Percentiles rank a stretch among this genome's conserved stretches.
Conservation (phyloP, 2,329 filamentous ascomycete species). For the Beauveria scarabaeidicola region DNA sequence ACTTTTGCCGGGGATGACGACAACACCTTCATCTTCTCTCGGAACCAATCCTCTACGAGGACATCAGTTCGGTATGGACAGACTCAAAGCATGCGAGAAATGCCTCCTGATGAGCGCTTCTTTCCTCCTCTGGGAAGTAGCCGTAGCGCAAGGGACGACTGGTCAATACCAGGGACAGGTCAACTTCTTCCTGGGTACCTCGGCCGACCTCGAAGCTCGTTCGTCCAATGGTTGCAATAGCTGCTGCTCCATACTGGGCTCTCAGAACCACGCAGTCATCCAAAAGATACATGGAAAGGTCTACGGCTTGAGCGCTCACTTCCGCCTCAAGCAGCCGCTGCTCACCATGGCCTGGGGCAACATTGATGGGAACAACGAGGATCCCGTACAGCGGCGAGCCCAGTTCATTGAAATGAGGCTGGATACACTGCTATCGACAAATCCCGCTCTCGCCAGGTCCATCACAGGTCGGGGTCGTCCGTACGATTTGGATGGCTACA, state of each 20-base stretch:
- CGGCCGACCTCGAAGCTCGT: conserved; percentile 1
- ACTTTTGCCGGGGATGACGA: background rate
- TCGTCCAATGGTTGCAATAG: background rate
- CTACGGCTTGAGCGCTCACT: conserved; percentile 1
- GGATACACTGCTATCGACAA: conserved; percentile 1
- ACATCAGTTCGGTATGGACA: background rate
- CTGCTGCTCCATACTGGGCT: background rate
- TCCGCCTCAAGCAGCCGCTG: conserved; percentile 3
- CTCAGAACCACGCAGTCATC: background rate
- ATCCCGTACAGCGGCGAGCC: background rate
- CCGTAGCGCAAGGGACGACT: background rate
- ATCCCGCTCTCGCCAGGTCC: background rate
- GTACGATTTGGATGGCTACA: conserved; percentile 4
- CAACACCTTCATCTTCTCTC: background rate
- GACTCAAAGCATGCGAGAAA: background rate
- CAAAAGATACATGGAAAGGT: background rate
- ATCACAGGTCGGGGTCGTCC: conserved; percentile 1
- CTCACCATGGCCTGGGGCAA: conserved; percentile 4
- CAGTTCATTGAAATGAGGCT: background rate
- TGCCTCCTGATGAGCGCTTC: background rate
- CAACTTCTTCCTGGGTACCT: conserved; percentile 5
- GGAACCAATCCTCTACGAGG: too few relatives aligned
- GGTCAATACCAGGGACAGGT: background rate
- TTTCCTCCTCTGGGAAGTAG: background rate
- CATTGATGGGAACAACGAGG: background rate